Evolutionary conservation across 805 yeast genomes (phyloP).

Genomic region (Ogataea corticis): DNA sequence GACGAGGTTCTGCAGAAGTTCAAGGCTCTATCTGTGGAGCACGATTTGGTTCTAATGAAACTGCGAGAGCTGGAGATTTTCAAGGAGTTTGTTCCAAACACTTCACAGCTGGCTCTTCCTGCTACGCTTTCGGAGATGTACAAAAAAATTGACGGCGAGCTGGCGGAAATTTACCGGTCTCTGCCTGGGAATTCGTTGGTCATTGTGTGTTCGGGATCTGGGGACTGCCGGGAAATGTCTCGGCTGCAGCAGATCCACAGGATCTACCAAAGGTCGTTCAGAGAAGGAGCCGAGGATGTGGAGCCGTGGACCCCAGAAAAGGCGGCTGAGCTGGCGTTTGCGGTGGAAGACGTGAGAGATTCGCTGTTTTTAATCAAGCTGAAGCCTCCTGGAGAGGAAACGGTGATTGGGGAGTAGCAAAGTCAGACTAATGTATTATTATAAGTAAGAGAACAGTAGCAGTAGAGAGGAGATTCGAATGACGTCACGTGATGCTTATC

Average conservation of each 20-base stretch:
- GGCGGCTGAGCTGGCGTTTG: constrained; percentile 45
- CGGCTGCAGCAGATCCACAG: constrained; percentile 45
- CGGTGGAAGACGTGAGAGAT: constrained; percentile 54
- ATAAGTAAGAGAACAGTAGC: no score
- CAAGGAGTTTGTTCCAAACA: constrained; percentile 26
- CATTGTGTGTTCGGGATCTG: constrained; percentile 62
- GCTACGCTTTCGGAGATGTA: constrained; percentile 23
- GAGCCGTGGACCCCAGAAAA: constrained; percentile 53
- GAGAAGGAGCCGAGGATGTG: constrained; percentile 36
- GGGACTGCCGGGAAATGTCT: constrained; percentile 53
- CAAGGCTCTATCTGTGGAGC: constrained; percentile 35
- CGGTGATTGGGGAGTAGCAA: neutral
- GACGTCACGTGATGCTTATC: neutral
- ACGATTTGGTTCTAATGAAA: constrained; percentile 54
- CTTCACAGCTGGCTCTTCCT: constrained; percentile 1
- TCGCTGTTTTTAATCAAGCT: constrained; percentile 58
- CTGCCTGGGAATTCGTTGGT: constrained; percentile 63
- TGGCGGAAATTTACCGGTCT: constrained; percentile 48
- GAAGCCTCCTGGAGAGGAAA: constrained; percentile 14
- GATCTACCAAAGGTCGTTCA: constrained; percentile 40
- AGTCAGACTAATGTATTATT: no score
- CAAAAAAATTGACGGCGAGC: constrained; percentile 41
- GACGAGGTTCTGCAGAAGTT: constrained; percentile 53
- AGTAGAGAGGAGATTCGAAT: no score
- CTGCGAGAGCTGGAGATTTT: constrained; percentile 59